Percentiles rank a stretch among this genome's conserved stretches.
Evolutionary conservation across 768 basidiomycete genomes (phyloP).

Genomic region (Tremella mesenterica): DNA sequence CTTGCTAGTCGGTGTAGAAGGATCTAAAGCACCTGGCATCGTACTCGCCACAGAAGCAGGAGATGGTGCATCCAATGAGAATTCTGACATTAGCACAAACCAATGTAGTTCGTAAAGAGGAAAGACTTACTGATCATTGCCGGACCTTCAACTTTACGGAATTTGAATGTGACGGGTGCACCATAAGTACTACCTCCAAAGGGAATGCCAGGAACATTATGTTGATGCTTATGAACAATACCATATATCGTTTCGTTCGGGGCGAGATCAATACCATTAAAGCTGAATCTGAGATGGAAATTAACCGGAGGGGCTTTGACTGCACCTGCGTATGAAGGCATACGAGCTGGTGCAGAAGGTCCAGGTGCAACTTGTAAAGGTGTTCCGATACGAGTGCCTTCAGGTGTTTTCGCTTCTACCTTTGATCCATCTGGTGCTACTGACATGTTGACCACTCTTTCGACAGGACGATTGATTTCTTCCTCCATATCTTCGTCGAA

Average conservation of each 20-base stretch:
- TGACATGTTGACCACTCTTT: constrained; percentile 78
- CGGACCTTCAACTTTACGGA: constrained; percentile 82
- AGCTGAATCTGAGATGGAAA: constrained; percentile 93
- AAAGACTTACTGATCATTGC: constrained; percentile 46
- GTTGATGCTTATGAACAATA: constrained; percentile 58
- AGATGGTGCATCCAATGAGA: constrained; percentile 21
- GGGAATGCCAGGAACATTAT: constrained; percentile 1
- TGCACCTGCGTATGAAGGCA: constrained; percentile 78
- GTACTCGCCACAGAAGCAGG: constrained; percentile 27
- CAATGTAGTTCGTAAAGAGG: neutral
- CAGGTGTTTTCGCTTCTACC: constrained; percentile 90
- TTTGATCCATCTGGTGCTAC: constrained; percentile 87
- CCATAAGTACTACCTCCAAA: constrained; percentile 53
- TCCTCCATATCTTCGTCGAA: constrained; percentile 79
- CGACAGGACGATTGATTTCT: constrained; percentile 55
- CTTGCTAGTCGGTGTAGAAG: constrained; percentile 76
- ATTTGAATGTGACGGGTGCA: constrained; percentile 84
- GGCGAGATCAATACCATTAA: constrained; percentile 77
- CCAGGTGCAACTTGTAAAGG: constrained; percentile 53
- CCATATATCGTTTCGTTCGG: constrained; percentile 91
- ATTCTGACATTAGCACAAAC: constrained; percentile 48
- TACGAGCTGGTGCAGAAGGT: constrained; percentile 16
- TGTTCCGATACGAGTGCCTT: constrained; percentile 87
- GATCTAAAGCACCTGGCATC: constrained; percentile 66
- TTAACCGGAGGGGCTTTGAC: constrained; percentile 86